Base-by-base conservation (phyloP, 345 rosid species). In the Adansonia digitata region DNA sequence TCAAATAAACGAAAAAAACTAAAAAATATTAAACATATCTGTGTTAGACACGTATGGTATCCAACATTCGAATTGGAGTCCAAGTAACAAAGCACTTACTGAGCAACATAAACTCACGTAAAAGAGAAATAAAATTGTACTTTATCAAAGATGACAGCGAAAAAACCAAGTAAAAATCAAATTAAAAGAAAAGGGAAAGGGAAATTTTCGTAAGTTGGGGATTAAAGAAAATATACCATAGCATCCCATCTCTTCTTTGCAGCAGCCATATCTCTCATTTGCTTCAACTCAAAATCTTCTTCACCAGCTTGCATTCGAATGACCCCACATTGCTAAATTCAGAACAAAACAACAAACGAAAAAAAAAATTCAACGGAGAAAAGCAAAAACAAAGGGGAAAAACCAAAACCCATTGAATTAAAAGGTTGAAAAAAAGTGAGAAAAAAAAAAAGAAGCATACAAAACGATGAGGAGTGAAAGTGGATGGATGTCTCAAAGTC, bases 231-330 rank as follows among this genome's bases (percentile, higher is more conserved):
- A 48, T 4, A 22, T 87, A 94, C 98, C 97, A 92, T 73, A 76
- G 87, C 85, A 74, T 94, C 97, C 97, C 97, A 92, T 88, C 95
- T 89, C 85, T 91, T 94, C 88, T 86, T 90, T 24, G 97, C 95
- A 77, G 97, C 92, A 75, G 97, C 91, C 92, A 91, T 84, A 78
- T 91, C 97, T 82, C 87, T 90, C 92, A 91, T 82, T 84, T 92
- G 97, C 91, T 90, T 91, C 81, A 92, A 68, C 71, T 89, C 95
- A 78, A 75, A 81, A 78, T 92, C 97, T 81, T 91, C 95, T 48
- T 75, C 85, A 48, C 67, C 92, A 62, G 92, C 89, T 83, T 85
- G 88, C 89, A 90, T 84, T 73, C 78, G 80, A 65, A 88, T 55
- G 71, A 78, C 83, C 62, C 87, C 74, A 77, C 74, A 53, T 68